phyloP scores from a whole-genome alignment of 352 stramenopile genomes.

The Globisporangium cystogenes region DNA sequence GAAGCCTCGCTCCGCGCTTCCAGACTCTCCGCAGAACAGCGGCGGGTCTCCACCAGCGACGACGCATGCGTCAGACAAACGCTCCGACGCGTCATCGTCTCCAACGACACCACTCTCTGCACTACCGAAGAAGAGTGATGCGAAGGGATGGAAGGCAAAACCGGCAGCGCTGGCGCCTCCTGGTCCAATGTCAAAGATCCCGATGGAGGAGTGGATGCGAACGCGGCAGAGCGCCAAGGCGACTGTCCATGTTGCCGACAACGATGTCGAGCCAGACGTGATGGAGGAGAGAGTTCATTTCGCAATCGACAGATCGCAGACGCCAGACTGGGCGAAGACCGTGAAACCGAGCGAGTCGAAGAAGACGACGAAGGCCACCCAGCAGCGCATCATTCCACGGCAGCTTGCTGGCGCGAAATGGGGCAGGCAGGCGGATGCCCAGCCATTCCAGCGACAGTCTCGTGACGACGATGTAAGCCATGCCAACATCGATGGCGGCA shows the following conservation, averaged over 20 bases:
- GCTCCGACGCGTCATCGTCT: not conserved
- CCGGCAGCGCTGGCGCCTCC: slow-evolving; percentile 30
- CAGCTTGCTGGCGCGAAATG: slow-evolving; percentile 13
- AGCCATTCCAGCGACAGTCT: not conserved
- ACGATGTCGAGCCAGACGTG: not conserved
- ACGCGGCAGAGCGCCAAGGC: slow-evolving; percentile 52
- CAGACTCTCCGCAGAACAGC: not conserved
- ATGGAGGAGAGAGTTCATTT: slow-evolving; percentile 7
- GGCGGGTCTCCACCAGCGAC: not conserved
- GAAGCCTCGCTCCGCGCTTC: not conserved
- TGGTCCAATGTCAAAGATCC: slow-evolving; percentile 43
- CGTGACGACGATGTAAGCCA: not conserved
- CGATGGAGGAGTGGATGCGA: slow-evolving; percentile 73
- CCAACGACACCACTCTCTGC: not conserved
- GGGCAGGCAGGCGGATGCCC: slow-evolving; percentile 5
- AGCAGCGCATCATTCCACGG: slow-evolving; percentile 5
- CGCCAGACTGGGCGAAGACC: slow-evolving; percentile 53
- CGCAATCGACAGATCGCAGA: slow-evolving; percentile 48
- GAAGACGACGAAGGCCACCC: not conserved
- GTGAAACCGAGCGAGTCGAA: slow-evolving; percentile 13
- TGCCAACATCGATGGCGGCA: not conserved
- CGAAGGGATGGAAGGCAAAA: slow-evolving; percentile 43
- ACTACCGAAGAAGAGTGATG: slow-evolving; percentile 7
- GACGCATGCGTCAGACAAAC: not conserved
- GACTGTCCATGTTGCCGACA: slow-evolving; percentile 25